Evolutionary conservation across 306 rosid species (phyloP).

Genomic region (Prunus kanzakura): DNA sequence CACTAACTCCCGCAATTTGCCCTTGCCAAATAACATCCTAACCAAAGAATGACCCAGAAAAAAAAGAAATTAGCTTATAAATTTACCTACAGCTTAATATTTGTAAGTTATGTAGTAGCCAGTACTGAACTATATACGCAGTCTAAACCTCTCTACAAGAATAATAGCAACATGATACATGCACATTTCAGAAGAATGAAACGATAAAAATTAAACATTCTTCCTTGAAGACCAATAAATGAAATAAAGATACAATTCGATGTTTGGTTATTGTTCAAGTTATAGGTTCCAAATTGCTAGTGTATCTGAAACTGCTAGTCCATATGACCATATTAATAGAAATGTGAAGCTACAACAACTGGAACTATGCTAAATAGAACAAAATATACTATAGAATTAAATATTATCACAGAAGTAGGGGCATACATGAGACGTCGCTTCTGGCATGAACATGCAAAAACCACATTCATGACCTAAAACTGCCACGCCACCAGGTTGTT

Average conservation of each 20-base stretch:
- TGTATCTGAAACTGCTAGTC: not conserved
- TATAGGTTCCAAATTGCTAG: not conserved
- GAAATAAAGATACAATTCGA: not conserved
- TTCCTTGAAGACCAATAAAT: not conserved
- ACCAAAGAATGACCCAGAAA: conserved; percentile 4
- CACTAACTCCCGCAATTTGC: conserved; percentile 69
- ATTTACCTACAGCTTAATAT: not conserved
- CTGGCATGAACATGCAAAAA: conserved; percentile 97
- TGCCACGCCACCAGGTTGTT: conserved; percentile 91
- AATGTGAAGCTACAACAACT: conserved; percentile 8
- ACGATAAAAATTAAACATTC: not conserved
- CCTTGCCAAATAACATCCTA: conserved; percentile 98
- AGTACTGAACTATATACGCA: not conserved
- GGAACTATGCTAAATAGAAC: conserved; percentile 8
- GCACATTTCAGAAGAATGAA: not conserved
- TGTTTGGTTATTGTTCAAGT: not conserved
- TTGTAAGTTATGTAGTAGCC: not conserved
- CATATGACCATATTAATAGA: not conserved
- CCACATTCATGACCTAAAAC: conserved; percentile 80
- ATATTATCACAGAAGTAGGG: conserved; percentile 20
- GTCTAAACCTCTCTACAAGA: not conserved
- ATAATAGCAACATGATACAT: not conserved
- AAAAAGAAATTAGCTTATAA: not conserved
- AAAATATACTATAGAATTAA: not conserved
- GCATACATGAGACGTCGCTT: conserved; percentile 66